Base-by-base conservation (phyloP, 805 yeast species). In the Kodamaea jinghongensis region DNA sequence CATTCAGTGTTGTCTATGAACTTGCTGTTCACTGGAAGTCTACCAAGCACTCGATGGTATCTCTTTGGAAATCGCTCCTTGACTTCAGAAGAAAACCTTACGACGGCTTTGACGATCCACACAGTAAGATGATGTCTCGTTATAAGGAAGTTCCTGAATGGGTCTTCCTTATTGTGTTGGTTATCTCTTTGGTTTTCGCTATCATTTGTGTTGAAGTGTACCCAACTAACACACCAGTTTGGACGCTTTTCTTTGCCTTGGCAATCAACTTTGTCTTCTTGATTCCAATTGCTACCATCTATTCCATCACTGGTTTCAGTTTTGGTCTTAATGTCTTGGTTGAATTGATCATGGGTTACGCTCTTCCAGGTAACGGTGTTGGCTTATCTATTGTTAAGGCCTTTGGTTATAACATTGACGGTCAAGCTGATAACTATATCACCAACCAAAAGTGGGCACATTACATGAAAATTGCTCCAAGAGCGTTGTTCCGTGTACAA, bases 351-450 rank as follows among this genome's bases (percentile, higher is more conserved):
- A 48, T 62, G 29, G 70, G 70, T 17, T 61, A 61, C 46, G 67
- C 67, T 3, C 39, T 62, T 30, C 69, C 67, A 27, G 69, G 69
- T 34, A 65, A 63, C 39, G 61, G 62, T 17, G 42, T 53, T 39
- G 68, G 68, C 6, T 49, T 61, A 49, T 58, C 51, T 70, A 70
- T 76, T 48, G 70, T 79, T 63, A 80, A 79, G 57, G 75, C 81
- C 9, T 72, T 71, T 48, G 83, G 84, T 17, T 76, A 70, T 55
- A 74, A 75, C 34, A 58, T 59, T 16, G 65, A 58, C 40, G 57
- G 53, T 8, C 67, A 61, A 45, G 61, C 64, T 7, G 53, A 57
- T 17, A 57, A 50, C 44, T 60, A 55, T 43, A 52, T 67, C 15
- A 58, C 68, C 4, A 69, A 67, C 47, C 71, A 65, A 45, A 67